Conservation (phyloP, 176 grass and related monocot species). For the Melocanna baccifera region DNA sequence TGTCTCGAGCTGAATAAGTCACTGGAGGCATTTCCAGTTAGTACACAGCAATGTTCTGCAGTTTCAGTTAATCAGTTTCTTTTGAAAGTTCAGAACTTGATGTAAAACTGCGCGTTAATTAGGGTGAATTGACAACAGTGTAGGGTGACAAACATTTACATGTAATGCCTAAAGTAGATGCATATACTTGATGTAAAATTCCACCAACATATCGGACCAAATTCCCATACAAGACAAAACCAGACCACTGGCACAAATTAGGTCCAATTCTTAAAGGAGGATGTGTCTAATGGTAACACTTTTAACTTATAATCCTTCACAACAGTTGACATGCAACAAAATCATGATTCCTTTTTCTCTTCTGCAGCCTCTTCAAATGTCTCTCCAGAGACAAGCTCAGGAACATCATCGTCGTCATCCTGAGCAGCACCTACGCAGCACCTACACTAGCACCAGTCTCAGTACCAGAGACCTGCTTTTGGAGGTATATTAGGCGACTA, state of each 20-base stretch:
- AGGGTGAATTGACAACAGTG: no score
- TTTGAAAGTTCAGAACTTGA: no score
- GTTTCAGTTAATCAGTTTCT: no score
- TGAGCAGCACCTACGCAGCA: no score
- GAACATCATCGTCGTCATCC: constrained; percentile 80
- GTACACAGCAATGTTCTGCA: no score
- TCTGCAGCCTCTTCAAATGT: constrained; percentile 85
- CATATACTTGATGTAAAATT: constrained; percentile 47
- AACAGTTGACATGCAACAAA: constrained; percentile 14
- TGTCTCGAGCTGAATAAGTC: no score
- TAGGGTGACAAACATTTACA: no score
- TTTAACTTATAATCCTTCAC: constrained; percentile 39
- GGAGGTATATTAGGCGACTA: no score
- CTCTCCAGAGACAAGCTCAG: constrained; percentile 81
- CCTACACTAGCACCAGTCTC: constrained; percentile 41
- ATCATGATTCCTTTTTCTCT: constrained; percentile 72
- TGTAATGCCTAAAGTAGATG: no score
- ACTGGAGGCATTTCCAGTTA: no score
- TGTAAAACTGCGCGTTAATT: no score
- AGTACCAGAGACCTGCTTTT: constrained; percentile 64
- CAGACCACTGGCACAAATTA: constrained; percentile 42
- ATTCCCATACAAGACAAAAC: constrained; percentile 37
- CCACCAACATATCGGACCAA: constrained; percentile 13
- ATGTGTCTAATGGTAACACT: constrained; percentile 37
- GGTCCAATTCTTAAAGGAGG: constrained; percentile 38